These are phyloP conservation scores for Myriosclerotinia curreyana DNA, from an alignment of 2,329 filamentous ascomycete species.

Conservation along the genomic window DNA sequence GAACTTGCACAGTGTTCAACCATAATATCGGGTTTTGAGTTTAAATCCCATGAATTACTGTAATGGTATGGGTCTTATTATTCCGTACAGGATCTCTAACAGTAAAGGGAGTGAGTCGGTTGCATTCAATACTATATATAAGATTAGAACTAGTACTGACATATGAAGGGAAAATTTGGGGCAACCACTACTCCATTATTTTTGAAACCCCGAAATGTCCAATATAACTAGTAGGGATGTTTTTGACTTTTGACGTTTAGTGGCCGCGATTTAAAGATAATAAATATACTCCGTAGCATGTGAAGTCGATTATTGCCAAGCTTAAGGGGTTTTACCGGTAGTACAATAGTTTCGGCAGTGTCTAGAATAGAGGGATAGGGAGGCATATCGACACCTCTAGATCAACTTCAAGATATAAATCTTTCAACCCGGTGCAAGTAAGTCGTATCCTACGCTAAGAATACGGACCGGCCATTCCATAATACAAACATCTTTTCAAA, in stretches of 20 bases:
- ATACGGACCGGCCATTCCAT: no score
- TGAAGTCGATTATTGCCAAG: not conserved
- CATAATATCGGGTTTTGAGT: conserved; percentile 6
- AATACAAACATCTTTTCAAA: no score
- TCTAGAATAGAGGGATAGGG: not conserved
- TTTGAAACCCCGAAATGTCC: not conserved
- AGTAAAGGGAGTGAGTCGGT: not conserved
- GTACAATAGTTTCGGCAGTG: not conserved
- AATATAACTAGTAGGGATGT: conserved; percentile 8
- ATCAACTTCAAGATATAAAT: no score
- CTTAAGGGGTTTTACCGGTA: not conserved
- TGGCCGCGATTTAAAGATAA: not conserved
- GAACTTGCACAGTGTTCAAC: conserved; percentile 10
- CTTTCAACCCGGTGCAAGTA: no score
- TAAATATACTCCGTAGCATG: no score
- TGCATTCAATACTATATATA: conserved; percentile 2
- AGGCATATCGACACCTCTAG: not conserved
- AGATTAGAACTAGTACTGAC: no score
- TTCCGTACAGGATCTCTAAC: not conserved
- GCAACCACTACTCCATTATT: not conserved
- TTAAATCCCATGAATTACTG: not conserved
- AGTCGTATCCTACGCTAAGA: no score
- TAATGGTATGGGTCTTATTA: not conserved
- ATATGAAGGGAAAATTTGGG: not conserved
- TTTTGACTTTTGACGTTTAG: not conserved